Base-by-base conservation (phyloP, 2,329 filamentous ascomycete genomes). In the Diaporthe citri region DNA sequence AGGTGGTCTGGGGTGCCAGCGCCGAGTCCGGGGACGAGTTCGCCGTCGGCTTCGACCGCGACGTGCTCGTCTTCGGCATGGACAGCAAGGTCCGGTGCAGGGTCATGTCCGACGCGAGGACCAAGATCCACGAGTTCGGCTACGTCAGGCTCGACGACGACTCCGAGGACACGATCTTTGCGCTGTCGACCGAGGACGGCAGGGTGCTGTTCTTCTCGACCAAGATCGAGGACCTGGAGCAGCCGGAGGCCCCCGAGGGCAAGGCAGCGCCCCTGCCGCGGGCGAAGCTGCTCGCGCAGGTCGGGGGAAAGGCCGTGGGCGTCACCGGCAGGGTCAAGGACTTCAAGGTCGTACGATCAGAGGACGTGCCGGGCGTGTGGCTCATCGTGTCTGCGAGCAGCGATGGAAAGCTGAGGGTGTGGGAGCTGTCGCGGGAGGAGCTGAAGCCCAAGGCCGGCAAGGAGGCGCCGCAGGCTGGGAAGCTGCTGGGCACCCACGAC, bases 161-260 rank as follows among this genome's bases (percentile, higher is more conserved):
- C 66, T 84, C 84, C 31, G 89, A 91, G 48, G 81, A 84, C n/a
- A 82, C 83, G 10, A 82, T 96, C 8, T 84, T 98, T 56, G 92
- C 93, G 0, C 87, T 97, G 1, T 95, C 95, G 2, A 98, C 97
- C 0, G 97, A 98, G 82, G 96, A 98, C 82, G 97, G 97, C 0
- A 89, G 94, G 71, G 89, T 98, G 48, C 81, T 97, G 70, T 95
- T 98, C 82, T 97, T 95, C 82, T 93, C 93, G 51, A 95, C 95
- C 2, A 88, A 86, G 64, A 82, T 84, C 0, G 85, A 86, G 13
- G 87, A 90, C 76, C 79, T 90, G 8, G 81, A 81, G 55, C 82
- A 79, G 31, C 73, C 77, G 77, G 73, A 82, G 79, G 57, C 82
- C 2, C 70, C 77, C 15, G 72, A 74, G 31, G 67, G 48, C 55